phyloP scores from a whole-genome alignment of 2,329 filamentous ascomycete species.

The Xylariales sp. region DNA sequence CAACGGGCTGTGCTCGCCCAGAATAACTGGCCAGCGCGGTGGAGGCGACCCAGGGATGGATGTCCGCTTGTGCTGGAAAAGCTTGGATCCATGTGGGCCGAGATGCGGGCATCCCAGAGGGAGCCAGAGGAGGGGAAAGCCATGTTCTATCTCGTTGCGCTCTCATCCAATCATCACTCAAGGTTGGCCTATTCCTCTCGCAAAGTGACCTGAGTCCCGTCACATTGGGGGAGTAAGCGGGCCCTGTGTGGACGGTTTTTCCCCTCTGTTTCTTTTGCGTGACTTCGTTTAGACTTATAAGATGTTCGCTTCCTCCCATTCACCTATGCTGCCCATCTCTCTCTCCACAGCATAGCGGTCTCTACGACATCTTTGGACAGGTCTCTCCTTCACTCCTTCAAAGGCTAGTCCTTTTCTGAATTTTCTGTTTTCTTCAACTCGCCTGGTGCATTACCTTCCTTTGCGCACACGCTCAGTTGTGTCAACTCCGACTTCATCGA shows the following conservation, averaged over 20 bases:
- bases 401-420: slow-evolving; percentile 28
- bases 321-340: slow-evolving; percentile 30
- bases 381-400: slow-evolving; percentile 31
- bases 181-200: slow-evolving; percentile 29
- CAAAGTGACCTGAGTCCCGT: slow-evolving; percentile 19
- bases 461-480: slow-evolving; percentile 14
- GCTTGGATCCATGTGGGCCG: slow-evolving; percentile 19
- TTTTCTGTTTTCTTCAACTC: slow-evolving; percentile 21
- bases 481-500: neutral
- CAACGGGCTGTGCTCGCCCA: slow-evolving; percentile 29
- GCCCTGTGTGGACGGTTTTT: slow-evolving; percentile 10
- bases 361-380: slow-evolving; percentile 22
- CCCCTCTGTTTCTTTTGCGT: slow-evolving; percentile 13
- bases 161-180: slow-evolving; percentile 29
- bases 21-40: slow-evolving; percentile 24
- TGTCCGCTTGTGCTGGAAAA: no score
- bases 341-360: slow-evolving; percentile 24
- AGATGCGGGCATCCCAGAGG: slow-evolving; percentile 14
- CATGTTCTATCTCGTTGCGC: slow-evolving; percentile 26
- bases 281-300: slow-evolving; percentile 21
- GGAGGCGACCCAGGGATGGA: neutral
- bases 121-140: slow-evolving; percentile 11
- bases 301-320: slow-evolving; percentile 21
- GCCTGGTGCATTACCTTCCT: slow-evolving; percentile 39
- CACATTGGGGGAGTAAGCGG: slow-evolving; percentile 17